Evolutionary conservation across 2,329 filamentous ascomycete genomes (phyloP).

Genomic region (Graphilbum fragrans): DNA sequence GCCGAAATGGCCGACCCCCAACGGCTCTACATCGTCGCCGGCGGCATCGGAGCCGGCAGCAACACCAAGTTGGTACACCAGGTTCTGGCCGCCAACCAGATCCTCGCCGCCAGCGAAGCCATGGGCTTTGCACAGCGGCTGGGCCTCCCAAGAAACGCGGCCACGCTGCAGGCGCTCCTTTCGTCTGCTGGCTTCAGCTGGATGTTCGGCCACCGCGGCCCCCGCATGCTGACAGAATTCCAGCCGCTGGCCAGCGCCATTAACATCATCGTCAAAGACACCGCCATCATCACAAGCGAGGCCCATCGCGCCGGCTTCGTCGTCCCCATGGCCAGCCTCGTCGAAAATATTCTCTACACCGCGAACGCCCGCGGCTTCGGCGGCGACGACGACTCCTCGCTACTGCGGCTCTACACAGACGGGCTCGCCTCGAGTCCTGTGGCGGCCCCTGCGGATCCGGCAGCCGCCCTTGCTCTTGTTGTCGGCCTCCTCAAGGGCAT

Average conservation of each 20-base stretch:
- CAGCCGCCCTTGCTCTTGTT: conserved; percentile 16
- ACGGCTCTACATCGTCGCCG: conserved; percentile 52
- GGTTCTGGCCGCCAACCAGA: conserved; percentile 50
- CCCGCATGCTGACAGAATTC: conserved; percentile 39
- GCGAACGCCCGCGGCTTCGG: conserved; percentile 44
- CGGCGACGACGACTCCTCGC: conserved; percentile 28
- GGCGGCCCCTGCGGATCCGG: not conserved
- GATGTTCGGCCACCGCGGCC: conserved; percentile 49
- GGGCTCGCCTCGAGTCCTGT: too few species aligned
- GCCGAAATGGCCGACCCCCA: conserved; percentile 46
- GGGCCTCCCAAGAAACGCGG: conserved; percentile 34
- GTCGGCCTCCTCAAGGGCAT: conserved; percentile 27
- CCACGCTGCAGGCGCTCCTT: conserved; percentile 28
- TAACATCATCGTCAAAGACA: conserved; percentile 49
- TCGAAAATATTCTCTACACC: conserved; percentile 53
- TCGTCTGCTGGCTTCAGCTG: conserved; percentile 40
- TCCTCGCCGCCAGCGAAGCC: conserved; percentile 46
- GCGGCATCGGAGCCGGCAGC: conserved; percentile 46
- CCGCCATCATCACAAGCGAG: conserved; percentile 55
- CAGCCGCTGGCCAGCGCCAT: conserved; percentile 45
- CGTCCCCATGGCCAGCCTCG: conserved; percentile 45
- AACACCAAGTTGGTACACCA: conserved; percentile 55
- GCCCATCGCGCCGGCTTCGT: conserved; percentile 46
- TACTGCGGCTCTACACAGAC: conserved; percentile 28
- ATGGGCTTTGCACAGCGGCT: conserved; percentile 46